Evolutionary conservation across 495 filamentous ascomycete genomes (phyloP).

Genomic region (Parmelia sp.): DNA sequence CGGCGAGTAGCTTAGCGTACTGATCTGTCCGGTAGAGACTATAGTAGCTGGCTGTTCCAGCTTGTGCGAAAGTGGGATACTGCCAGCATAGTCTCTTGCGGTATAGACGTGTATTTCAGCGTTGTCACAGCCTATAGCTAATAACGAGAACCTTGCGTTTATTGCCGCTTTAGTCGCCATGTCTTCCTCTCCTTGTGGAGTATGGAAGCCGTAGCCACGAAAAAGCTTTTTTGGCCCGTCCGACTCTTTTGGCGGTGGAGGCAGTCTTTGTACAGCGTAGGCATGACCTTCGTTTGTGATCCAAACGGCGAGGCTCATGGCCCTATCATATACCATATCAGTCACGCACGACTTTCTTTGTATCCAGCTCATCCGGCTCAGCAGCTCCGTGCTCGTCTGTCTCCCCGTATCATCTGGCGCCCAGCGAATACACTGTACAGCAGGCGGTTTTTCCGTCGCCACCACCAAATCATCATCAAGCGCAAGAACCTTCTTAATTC

Average conservation of each 20-base stretch:
- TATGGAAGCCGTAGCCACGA: conserved; percentile 85
- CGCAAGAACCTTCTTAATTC: conserved; percentile 79
- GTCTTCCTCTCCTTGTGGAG: conserved; percentile 51
- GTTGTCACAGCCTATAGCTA: conserved; percentile 78
- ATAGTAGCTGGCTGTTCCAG: conserved; percentile 59
- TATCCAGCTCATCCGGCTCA: conserved; percentile 80
- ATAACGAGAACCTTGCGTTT: conserved; percentile 88
- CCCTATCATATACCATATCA: conserved; percentile 92
- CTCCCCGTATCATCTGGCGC: conserved; percentile 69
- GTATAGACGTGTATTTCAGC: conserved; percentile 81
- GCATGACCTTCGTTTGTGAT: conserved; percentile 83
- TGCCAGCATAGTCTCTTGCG: conserved; percentile 86
- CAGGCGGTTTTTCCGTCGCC: conserved; percentile 85
- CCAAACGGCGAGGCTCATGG: conserved; percentile 96
- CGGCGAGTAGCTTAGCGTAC: conserved; percentile 78
- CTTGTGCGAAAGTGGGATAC: conserved; percentile 82
- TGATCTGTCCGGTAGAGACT: conserved; percentile 59
- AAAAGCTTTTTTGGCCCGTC: conserved; percentile 55
- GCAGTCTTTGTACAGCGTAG: conserved; percentile 80
- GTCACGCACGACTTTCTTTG: conserved; percentile 65
- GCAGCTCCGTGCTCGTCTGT: conserved; percentile 85
- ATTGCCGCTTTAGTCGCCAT: conserved; percentile 70
- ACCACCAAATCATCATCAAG: conserved; percentile 92
- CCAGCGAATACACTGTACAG: conserved; percentile 95
- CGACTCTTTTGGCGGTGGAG: conserved; percentile 22